A percentile compares a stretch with the other conserved stretches of the same genome.
These are phyloP conservation scores for Cunninghamia lanceolata DNA, from an alignment of 75 land plant genomes.

Conservation along the genomic window DNA sequence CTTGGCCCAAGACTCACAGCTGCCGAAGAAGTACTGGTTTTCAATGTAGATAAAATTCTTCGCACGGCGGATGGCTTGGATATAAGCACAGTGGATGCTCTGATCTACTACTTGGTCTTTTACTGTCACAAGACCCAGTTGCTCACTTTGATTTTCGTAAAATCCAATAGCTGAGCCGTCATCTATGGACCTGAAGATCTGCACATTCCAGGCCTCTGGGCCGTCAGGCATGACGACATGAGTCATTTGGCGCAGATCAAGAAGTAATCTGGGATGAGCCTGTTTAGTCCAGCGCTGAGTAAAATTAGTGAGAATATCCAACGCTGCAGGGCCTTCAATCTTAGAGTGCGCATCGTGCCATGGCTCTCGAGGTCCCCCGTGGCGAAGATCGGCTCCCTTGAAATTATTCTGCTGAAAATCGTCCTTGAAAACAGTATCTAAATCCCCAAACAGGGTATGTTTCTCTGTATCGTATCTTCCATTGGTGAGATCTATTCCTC, in stretches of 20 bases:
- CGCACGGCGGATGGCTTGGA: conserved; percentile 74
- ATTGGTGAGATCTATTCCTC: conserved; percentile 53
- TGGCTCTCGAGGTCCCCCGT: conserved; percentile 59
- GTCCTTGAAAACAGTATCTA: conserved; percentile 22
- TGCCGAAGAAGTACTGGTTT: conserved; percentile 87
- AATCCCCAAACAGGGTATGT: conserved; percentile 46
- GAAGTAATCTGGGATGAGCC: neutral
- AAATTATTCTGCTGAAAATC: conserved; percentile 47
- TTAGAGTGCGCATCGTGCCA: conserved; percentile 56
- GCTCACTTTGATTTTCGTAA: conserved; percentile 11
- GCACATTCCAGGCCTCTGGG: conserved; percentile 62
- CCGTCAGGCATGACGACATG: conserved; percentile 10
- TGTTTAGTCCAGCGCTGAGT: conserved; percentile 50
- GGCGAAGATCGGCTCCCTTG: conserved; percentile 19
- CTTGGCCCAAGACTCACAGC: conserved; percentile 64
- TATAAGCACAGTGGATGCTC: conserved; percentile 82
- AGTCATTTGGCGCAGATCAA: neutral
- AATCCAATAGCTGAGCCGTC: conserved; percentile 46
- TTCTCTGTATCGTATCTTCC: conserved; percentile 54
- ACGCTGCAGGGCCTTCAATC: conserved; percentile 48
- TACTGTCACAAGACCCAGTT: conserved; percentile 35
- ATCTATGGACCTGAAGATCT: conserved; percentile 78
- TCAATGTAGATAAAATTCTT: conserved; percentile 85
- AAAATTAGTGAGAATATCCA: conserved; percentile 52
- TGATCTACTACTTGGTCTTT: conserved; percentile 31